These are phyloP conservation scores for Xylaria sp. DNA, from an alignment of 2,329 filamentous ascomycete species.

Conservation along the genomic window DNA sequence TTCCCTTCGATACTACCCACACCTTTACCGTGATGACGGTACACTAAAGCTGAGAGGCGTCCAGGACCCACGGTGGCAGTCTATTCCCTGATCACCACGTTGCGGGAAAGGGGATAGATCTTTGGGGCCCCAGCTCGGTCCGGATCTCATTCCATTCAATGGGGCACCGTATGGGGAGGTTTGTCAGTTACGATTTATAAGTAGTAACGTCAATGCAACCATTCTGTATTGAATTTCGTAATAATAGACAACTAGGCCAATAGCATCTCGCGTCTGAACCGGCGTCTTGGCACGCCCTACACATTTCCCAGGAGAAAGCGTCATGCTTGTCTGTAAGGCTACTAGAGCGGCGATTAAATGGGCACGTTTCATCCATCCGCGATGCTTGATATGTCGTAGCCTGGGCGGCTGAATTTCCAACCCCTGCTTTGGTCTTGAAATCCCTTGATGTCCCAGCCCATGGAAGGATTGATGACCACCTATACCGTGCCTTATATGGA, in stretches of 20 bases:
- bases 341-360: background rate
- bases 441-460: background rate
- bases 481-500: background rate
- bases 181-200: background rate
- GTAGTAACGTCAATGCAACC: background rate
- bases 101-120: background rate
- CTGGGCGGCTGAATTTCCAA: constrained; percentile 1
- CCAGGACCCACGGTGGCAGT: background rate
- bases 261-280: background rate
- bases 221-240: background rate
- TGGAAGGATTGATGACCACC: background rate
- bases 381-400: constrained; percentile 2
- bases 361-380: constrained; percentile 1
- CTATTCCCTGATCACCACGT: constrained; percentile 12
- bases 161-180: background rate
- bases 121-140: background rate
- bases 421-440: background rate
- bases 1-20: background rate
- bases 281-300: background rate
- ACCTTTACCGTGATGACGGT: background rate
- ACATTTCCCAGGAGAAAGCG: background rate
- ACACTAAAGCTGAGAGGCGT: background rate
- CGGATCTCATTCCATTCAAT: background rate
- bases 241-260: constrained; percentile 1
- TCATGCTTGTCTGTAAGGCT: constrained; percentile 21